Conservation (phyloP, 169 alveolate species). For the Plasmodium fragile region DNA sequence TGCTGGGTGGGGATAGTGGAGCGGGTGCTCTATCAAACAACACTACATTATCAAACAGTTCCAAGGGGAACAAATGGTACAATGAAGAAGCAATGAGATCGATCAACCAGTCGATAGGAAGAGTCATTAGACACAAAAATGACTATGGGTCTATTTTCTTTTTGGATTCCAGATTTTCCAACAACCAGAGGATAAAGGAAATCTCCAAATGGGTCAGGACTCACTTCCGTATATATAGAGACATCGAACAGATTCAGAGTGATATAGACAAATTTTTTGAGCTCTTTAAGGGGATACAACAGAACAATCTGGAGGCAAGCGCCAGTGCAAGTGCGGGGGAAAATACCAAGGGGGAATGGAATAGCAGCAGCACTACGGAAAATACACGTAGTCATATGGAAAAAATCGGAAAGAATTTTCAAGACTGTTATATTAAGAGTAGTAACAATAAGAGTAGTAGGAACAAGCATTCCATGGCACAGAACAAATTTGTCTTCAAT, state of each 20-base stretch:
- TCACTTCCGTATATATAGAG: constrained; percentile 62
- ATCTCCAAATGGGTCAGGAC: constrained; percentile 92
- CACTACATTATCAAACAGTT: neutral
- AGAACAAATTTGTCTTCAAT: constrained; percentile 57
- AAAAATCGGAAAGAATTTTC: constrained; percentile 69
- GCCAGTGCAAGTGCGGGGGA: neutral
- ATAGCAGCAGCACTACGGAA: neutral
- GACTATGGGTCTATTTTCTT: constrained; percentile 95
- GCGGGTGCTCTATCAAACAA: neutral
- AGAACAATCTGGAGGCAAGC: neutral
- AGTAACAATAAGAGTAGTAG: constrained; percentile 12
- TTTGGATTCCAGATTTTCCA: constrained; percentile 91
- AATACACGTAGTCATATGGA: neutral
- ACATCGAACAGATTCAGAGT: constrained; percentile 72
- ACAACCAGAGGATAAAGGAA: constrained; percentile 80
- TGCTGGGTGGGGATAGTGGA: neutral
- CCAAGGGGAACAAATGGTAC: constrained; percentile 93
- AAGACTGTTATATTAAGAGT: constrained; percentile 52
- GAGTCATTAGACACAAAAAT: constrained; percentile 95
- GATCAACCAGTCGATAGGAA: constrained; percentile 96
- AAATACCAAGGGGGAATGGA: neutral
- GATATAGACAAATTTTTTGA: constrained; percentile 76
- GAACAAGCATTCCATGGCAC: constrained; percentile 11
- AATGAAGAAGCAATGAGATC: constrained; percentile 95
- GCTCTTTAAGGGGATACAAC: constrained; percentile 51